Evolutionary conservation across 306 rosid genomes (phyloP).

Genomic region (Trichosanthes truncata): DNA sequence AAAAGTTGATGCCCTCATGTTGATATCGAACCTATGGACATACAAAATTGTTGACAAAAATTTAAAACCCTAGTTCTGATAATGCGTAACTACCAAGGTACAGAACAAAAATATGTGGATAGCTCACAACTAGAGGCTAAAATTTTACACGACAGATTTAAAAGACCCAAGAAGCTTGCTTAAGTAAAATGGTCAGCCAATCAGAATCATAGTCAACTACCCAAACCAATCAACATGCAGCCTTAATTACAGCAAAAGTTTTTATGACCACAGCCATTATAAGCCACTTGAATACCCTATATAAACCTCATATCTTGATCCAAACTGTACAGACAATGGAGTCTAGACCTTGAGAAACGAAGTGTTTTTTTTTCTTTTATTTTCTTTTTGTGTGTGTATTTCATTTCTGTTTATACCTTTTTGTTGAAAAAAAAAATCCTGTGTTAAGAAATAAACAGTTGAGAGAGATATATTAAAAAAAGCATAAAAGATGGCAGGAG

Average conservation of each 20-base stretch:
- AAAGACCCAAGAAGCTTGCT: not conserved
- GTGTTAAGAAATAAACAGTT: not conserved
- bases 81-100: too few relatives aligned
- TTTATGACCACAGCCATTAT: not conserved
- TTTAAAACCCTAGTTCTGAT: too few relatives aligned
- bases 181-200: not conserved
- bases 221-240: not conserved
- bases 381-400: not conserved
- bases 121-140: not conserved
- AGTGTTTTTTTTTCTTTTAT: not conserved
- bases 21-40: too few relatives aligned
- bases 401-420: too few relatives aligned
- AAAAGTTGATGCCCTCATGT: too few relatives aligned
- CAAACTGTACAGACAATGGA: not conserved
- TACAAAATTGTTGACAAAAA: too few relatives aligned
- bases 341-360: not conserved
- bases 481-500: conserved; percentile 21
- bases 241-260: not conserved
- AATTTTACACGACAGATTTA: not conserved
- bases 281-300: not conserved
- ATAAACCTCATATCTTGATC: not conserved
- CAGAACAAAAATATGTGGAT: too few relatives aligned
- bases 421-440: not conserved
- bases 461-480: not conserved
- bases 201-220: not conserved